Evolutionary conservation across 257 asterid species (phyloP).

Genomic region (Plantago elongata): DNA sequence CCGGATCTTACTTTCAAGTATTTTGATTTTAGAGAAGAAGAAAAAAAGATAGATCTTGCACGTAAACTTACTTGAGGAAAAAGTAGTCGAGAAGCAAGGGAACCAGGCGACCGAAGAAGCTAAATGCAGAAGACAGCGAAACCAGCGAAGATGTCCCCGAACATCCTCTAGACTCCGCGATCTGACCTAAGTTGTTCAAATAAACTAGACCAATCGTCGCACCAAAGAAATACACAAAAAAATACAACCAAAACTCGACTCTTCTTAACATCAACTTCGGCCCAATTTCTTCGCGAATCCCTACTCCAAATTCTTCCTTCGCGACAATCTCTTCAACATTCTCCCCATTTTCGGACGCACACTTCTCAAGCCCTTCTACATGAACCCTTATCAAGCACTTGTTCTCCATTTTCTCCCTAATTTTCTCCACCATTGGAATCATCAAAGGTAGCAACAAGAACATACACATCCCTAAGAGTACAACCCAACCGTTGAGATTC

Average conservation of each 20-base stretch:
- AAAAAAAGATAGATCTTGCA: no score
- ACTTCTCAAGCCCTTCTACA: slow-evolving; percentile 13
- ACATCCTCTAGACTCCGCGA: slow-evolving; percentile 64
- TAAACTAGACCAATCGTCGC: slow-evolving; percentile 70
- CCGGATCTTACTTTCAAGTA: no score
- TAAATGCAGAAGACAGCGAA: slow-evolving; percentile 56
- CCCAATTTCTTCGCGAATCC: slow-evolving; percentile 43
- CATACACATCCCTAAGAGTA: slow-evolving; percentile 32
- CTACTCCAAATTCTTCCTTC: background rate
- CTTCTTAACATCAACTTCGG: slow-evolving; percentile 43
- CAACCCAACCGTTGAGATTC: slow-evolving; percentile 6
- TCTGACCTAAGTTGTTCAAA: slow-evolving; percentile 67
- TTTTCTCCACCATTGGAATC: slow-evolving; percentile 42
- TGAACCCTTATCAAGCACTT: slow-evolving; percentile 50
- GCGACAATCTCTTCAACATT: slow-evolving; percentile 1
- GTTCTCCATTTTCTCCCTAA: slow-evolving; percentile 32
- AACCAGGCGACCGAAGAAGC: slow-evolving; percentile 74
- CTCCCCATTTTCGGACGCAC: slow-evolving; percentile 13
- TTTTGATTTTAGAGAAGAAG: no score
- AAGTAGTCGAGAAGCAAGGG: slow-evolving; percentile 58
- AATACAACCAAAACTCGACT: slow-evolving; percentile 66
- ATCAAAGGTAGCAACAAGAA: slow-evolving; percentile 36
- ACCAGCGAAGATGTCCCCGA: slow-evolving; percentile 45
- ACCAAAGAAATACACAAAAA: slow-evolving; percentile 57
- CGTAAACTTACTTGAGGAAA: slow-evolving; percentile 36